Evolutionary conservation across 108 stramenopile species (phyloP), one percentile per base, ranked within the genome.

Genomic region (Epithemia pelagica): DNA sequence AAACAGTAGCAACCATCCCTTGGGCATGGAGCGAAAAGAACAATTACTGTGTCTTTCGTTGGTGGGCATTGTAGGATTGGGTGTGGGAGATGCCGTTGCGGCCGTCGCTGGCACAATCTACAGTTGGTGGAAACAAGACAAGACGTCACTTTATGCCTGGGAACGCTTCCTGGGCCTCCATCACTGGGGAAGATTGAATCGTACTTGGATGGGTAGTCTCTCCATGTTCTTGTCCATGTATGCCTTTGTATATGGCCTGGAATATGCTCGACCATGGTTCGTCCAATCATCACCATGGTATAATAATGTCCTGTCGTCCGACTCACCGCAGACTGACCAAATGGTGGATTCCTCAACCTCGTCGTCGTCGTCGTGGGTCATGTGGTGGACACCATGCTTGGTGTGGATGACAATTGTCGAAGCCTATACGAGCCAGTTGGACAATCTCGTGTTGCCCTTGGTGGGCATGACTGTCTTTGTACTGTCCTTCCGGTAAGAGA

Each of bases 381-480:
- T 32, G 31, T 54, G 52, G 28, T 71, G 30, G 55, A 70, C 0
- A 64, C 82, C 20, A 66, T 84, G 24, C 58, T 62, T 20, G 51
- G 76, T 22, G 37, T 46, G 37, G 37, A 58, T 80, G 33, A 90
- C 88, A 20, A 30, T 90, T 32, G 30, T 88, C 24, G 92, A 93
- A 74, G 92, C 92, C 26, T 83, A 73, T 52, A 93, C 89, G 29
- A 71, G 29, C 0, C 89, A 93, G 65, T 81, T 87, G 74, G 92
- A 93, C 78, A 93, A 93, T 68, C 69, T 93, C 19, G 84, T 88
- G 28, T 70, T 93, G 31, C 89, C 92, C 27, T 29, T 90, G 70
- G 74, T 72, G n/a, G 92, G 84, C 7, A 66, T 64, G 27, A 73
- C 29, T 20, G 29, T 59, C 46, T 64, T 60, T 46, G 10, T 46